Evolutionary conservation across 176 grass and related monocot species (phyloP).

Genomic region (Bolboschoenus planiculmis): DNA sequence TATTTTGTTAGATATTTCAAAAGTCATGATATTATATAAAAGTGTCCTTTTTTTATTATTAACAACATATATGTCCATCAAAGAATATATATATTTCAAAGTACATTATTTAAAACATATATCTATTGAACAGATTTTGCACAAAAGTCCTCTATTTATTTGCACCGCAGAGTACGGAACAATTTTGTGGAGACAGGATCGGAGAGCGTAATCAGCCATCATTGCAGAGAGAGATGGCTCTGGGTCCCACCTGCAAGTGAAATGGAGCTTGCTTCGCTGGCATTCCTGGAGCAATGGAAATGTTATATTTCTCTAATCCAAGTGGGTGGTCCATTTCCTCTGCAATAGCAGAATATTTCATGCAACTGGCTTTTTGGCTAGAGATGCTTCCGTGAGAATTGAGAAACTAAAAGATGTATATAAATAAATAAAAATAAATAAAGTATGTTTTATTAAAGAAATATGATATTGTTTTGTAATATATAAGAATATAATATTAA

Average conservation of each 20-base stretch:
- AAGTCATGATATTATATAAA: too few species aligned
- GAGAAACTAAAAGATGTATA: not conserved
- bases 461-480: too few species aligned
- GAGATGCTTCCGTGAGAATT: not conserved
- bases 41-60: too few species aligned
- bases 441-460: not conserved
- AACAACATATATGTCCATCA: not conserved
- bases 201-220: not conserved
- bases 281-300: constrained; percentile 2
- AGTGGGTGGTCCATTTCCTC: not conserved
- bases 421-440: too few species aligned
- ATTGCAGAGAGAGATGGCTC: not conserved
- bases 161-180: not conserved
- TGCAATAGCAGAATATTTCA: not conserved
- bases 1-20: too few species aligned
- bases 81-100: not conserved
- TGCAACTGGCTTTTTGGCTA: not conserved
- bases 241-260: not conserved
- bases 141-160: too few species aligned
- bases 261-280: not conserved
- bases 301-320: not conserved
- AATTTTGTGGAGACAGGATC: not conserved
- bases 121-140: too few species aligned
- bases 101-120: too few species aligned
- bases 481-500: too few species aligned